Evolutionary conservation across 495 filamentous ascomycete genomes (phyloP).

Genomic region (Annulohypoxylon moriforme): DNA sequence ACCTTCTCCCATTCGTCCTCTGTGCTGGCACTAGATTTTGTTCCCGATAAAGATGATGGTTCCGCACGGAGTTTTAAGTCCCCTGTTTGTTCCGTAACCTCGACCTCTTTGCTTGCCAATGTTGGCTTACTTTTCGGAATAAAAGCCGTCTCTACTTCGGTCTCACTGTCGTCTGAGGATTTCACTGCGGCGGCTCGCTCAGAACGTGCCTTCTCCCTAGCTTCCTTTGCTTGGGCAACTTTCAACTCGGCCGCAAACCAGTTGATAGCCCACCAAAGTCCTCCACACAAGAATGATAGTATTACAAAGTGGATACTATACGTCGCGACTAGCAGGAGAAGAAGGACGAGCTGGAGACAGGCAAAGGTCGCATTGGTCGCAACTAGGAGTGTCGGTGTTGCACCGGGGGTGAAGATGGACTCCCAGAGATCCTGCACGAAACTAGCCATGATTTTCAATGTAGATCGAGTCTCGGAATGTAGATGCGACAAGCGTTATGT

Average conservation of each 20-base stretch:
- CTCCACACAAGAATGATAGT: constrained; percentile 78
- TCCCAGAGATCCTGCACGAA: constrained; percentile 87
- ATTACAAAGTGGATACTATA: constrained; percentile 88
- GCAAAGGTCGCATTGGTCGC: constrained; percentile 93
- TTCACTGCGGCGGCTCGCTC: constrained; percentile 47
- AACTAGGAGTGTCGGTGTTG: constrained; percentile 85
- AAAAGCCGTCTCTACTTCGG: constrained; percentile 57
- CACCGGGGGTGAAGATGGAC: constrained; percentile 91
- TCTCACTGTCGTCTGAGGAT: constrained; percentile 59
- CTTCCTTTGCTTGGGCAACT: constrained; percentile 70
- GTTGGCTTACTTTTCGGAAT: constrained; percentile 45
- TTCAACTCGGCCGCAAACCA: constrained; percentile 92
- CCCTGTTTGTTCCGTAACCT: constrained; percentile 50
- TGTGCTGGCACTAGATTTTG: constrained; percentile 62
- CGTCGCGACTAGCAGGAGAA: constrained; percentile 80
- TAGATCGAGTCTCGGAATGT: constrained; percentile 24
- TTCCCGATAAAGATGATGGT: constrained; percentile 45
- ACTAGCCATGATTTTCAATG: constrained; percentile 70
- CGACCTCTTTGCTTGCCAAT: constrained; percentile 52
- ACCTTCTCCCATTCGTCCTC: constrained; percentile 72
- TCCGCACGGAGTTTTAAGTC: constrained; percentile 56
- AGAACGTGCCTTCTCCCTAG: constrained; percentile 65
- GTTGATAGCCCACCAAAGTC: constrained; percentile 93
- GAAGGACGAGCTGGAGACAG: constrained; percentile 80
- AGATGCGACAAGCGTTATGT: constrained; percentile 32